phyloP scores from a whole-genome alignment of 2,329 filamentous ascomycete species.

The Thelonectria rubi region DNA sequence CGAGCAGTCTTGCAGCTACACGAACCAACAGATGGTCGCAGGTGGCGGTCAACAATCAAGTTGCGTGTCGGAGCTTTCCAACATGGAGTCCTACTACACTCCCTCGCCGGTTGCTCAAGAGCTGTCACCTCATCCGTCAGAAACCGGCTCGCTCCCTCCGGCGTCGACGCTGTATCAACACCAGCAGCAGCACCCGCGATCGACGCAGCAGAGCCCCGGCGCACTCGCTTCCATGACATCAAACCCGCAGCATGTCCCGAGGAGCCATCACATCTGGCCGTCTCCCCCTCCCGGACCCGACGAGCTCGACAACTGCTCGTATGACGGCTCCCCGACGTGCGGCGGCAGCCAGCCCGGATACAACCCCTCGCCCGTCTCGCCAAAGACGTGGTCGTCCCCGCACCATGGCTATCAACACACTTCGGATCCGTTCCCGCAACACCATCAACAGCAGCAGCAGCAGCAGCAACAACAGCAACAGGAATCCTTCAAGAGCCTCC shows the following conservation, averaged over 20 bases:
- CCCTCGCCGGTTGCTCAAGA: constrained; percentile 35
- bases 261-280: constrained; percentile 43
- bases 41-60: constrained; percentile 43
- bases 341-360: constrained; percentile 39
- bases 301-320: constrained; percentile 51
- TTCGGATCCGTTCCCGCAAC: constrained; percentile 31
- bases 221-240: constrained; percentile 37
- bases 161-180: constrained; percentile 34
- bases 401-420: constrained; percentile 33
- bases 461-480: constrained; percentile 7
- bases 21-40: constrained; percentile 38
- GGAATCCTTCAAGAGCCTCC: constrained; percentile 34
- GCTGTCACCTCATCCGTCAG: constrained; percentile 37
- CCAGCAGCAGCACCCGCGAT: constrained; percentile 30
- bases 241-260: constrained; percentile 36
- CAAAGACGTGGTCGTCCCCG: constrained; percentile 48
- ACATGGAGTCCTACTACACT: constrained; percentile 39
- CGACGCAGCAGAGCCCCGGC: constrained; percentile 29
- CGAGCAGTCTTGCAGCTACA: constrained; percentile 46
- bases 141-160: constrained; percentile 34
- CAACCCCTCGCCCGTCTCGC: constrained; percentile 45
- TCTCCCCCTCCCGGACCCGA: constrained; percentile 51
- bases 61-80: constrained; percentile 40
- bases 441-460: constrained; percentile 22
- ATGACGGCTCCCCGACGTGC: constrained; percentile 46